These are phyloP conservation scores for Ramaria sp. DNA, from an alignment of 768 basidiomycete genomes.

Conservation along the genomic window DNA sequence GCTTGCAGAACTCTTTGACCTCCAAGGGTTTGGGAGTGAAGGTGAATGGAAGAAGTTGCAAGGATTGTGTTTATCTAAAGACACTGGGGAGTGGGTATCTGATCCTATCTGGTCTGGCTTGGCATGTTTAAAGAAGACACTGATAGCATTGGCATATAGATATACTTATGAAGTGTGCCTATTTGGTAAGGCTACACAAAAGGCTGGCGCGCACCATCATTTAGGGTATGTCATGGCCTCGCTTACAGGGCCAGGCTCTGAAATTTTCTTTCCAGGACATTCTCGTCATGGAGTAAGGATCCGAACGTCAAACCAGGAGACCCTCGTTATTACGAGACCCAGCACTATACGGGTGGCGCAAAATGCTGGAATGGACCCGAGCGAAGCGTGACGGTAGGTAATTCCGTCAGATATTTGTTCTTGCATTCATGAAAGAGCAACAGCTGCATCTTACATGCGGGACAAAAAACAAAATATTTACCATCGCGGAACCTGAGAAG, in stretches of 20 bases:
- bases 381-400: constrained; percentile 64
- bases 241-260: not conserved
- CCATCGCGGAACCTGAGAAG: constrained; percentile 85
- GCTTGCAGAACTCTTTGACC: constrained; percentile 53
- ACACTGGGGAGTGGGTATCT: constrained; percentile 80
- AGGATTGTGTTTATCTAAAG: constrained; percentile 63
- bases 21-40: constrained; percentile 55
- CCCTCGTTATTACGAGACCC: constrained; percentile 68
- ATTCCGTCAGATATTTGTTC: not conserved
- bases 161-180: constrained; percentile 94
- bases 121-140: not conserved
- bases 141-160: constrained; percentile 26
- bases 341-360: constrained; percentile 73
- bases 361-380: constrained; percentile 97
- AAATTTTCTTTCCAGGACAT: constrained; percentile 37
- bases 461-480: constrained; percentile 66
- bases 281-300: constrained; percentile 68
- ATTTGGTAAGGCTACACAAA: constrained; percentile 82
- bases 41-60: constrained; percentile 98
- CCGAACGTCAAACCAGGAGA: constrained; percentile 45
- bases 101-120: constrained; percentile 15
- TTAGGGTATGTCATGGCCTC: constrained; percentile 50
- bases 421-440: not conserved
- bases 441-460: constrained; percentile 82
- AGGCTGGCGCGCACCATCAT: constrained; percentile 61